These are phyloP conservation scores for Lentinula boryana DNA, from an alignment of 768 basidiomycete genomes.

Conservation along the genomic window DNA sequence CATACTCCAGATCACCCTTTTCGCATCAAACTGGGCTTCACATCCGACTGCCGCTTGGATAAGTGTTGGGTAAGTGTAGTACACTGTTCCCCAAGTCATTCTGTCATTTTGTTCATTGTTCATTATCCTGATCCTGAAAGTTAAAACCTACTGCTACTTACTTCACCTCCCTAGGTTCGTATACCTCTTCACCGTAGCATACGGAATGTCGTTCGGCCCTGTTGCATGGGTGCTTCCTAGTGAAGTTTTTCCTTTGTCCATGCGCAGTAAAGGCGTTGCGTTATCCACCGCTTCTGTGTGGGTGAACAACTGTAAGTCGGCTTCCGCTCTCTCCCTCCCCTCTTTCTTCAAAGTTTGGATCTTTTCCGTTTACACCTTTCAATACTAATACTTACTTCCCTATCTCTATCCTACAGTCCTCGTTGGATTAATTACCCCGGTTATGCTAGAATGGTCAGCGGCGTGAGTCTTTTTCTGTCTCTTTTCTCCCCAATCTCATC, in stretches of 20 bases:
- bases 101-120: no score
- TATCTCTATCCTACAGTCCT: constrained; percentile 39
- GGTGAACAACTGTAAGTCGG: constrained; percentile 66
- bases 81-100: no score
- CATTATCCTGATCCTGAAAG: no score
- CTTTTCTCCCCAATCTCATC: background rate
- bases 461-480: constrained; percentile 31
- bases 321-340: background rate
- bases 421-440: constrained; percentile 69
- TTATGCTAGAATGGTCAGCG: constrained; percentile 55
- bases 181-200: constrained; percentile 72
- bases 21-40: constrained; percentile 49
- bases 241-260: constrained; percentile 76
- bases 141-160: no score
- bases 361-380: no score
- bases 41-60: constrained; percentile 59
- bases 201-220: constrained; percentile 74
- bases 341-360: background rate
- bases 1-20: constrained; percentile 36
- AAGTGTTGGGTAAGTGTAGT: constrained; percentile 51
- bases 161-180: constrained; percentile 36
- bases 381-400: background rate
- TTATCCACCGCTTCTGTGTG: constrained; percentile 84
- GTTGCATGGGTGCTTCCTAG: constrained; percentile 81
- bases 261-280: constrained; percentile 78